Evolutionary conservation across 148 eudicot genomes (phyloP).

Genomic region (Rhododendron molle): DNA sequence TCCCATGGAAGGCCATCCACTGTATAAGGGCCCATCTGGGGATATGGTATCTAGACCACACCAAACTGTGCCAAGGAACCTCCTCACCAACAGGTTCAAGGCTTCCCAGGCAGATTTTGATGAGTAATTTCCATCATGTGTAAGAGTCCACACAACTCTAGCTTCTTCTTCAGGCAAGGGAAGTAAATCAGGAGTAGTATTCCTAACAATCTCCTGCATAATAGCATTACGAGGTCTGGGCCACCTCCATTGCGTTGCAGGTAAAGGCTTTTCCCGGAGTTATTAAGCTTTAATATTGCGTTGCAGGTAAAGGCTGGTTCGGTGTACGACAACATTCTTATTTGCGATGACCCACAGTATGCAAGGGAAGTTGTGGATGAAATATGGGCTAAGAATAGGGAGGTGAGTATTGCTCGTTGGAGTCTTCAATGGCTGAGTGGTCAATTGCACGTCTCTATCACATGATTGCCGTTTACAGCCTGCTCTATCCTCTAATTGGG

Average conservation of each 20-base stretch:
- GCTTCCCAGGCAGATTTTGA: background rate
- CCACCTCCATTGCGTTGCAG: background rate
- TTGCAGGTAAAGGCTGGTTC: slow-evolving; percentile 93
- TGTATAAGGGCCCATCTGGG: background rate
- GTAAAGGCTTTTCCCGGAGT: background rate
- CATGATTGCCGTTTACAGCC: background rate
- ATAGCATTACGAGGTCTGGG: background rate
- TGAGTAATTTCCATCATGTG: background rate
- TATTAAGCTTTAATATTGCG: background rate
- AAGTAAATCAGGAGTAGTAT: background rate
- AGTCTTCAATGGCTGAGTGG: background rate
- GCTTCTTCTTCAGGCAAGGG: background rate
- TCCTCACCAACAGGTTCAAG: background rate
- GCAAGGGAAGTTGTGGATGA: slow-evolving; percentile 80
- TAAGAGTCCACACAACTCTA: background rate
- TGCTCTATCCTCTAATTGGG: background rate
- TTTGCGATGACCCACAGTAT: slow-evolving; percentile 85
- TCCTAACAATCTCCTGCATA: background rate
- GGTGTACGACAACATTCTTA: slow-evolving; percentile 77
- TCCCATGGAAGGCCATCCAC: background rate
- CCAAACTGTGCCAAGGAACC: background rate
- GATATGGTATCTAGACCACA: background rate
- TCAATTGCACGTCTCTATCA: background rate
- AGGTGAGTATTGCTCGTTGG: slow-evolving; percentile 35
- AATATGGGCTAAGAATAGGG: slow-evolving; percentile 55